phyloP scores from a whole-genome alignment of 257 asterid species.

The Solanum tarijense region DNA sequence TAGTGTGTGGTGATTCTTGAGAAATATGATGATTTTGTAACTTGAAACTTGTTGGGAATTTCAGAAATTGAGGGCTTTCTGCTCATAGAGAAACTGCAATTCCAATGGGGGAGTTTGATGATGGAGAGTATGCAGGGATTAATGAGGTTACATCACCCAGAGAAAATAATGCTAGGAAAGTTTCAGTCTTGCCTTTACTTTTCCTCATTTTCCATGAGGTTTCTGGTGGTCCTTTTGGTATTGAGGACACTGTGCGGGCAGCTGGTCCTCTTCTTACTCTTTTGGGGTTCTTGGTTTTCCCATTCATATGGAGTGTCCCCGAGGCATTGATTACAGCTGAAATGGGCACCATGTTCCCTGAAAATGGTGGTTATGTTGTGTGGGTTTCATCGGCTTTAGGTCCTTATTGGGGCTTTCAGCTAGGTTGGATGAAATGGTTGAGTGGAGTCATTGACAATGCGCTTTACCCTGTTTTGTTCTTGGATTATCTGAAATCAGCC shows the following conservation, averaged over 20 bases:
- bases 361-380: slow-evolving; percentile 1
- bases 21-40: not conserved
- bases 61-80: not conserved
- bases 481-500: not conserved
- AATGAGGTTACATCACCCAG: not conserved
- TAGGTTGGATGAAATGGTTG: slow-evolving; percentile 3
- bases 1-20: not conserved
- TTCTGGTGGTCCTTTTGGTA: slow-evolving; percentile 6
- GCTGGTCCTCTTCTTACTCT: slow-evolving; percentile 7
- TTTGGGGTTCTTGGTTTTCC: slow-evolving; percentile 1
- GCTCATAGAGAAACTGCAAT: not conserved
- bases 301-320: not conserved
- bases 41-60: not conserved
- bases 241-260: slow-evolving; percentile 1
- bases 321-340: slow-evolving; percentile 3
- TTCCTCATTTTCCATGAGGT: not conserved
- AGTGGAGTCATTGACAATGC: slow-evolving; percentile 1
- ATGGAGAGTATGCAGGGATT: not conserved
- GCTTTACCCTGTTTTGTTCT: slow-evolving; percentile 1
- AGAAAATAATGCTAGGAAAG: not conserved
- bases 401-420: not conserved
- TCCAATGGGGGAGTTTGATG: not conserved
- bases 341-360: slow-evolving; percentile 4
- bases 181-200: not conserved
- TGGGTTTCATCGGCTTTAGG: slow-evolving; percentile 4